Evolutionary conservation across 1,139 yeast genomes (phyloP), one percentile per base, ranked within the genome.

Genomic region (Kurtzmaniella quercitrusa): DNA sequence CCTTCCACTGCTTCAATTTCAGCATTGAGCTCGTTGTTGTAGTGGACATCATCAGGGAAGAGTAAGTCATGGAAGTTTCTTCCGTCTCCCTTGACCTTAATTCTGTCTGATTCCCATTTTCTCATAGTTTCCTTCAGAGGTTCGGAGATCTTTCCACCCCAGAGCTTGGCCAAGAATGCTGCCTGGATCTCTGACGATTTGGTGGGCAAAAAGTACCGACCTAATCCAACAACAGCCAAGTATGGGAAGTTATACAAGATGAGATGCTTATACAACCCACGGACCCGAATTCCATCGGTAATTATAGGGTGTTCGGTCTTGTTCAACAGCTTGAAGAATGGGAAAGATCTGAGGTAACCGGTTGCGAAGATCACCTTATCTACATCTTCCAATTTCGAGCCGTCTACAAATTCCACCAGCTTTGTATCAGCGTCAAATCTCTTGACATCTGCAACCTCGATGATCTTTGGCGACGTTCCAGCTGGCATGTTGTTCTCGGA

Each of bases 301-400:
- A 75, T 63, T 8, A 73, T 50, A 3, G 75, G 65, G n/a, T 51
- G 50, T 2, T 55, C 54, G 2, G 57, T 49, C 15, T 52, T 39
- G 39, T 60, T 60, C 49, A 44, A 49, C 42, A 39, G 52, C 46
- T 62, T 59, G 39, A 79, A 54, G 45, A 63, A 75, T 6, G 82
- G 81, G 43, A 69, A 63, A 24, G 75, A 68, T 50, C 77, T 71
- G 19, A 72, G 63, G 56, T 77, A 83, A 0, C 90, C 89, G 1
- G 90, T 83, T 29, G 86, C 85, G 57, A 77, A 82, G 3, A 84
- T 57, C n/a, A 83, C 58, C 16, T 51, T 55, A 45, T 79, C 85
- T 38, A 81, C 68, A 41, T 67, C 61, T 1, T 54, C 54, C 14
- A 75, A 47, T 1, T 46, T 48, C 1, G 62, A 45, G 1, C 81